Percentiles rank a stretch among this genome's conserved stretches.
Conservation (phyloP, 345 rosid genomes). For the Odontarrhena argentea region DNA sequence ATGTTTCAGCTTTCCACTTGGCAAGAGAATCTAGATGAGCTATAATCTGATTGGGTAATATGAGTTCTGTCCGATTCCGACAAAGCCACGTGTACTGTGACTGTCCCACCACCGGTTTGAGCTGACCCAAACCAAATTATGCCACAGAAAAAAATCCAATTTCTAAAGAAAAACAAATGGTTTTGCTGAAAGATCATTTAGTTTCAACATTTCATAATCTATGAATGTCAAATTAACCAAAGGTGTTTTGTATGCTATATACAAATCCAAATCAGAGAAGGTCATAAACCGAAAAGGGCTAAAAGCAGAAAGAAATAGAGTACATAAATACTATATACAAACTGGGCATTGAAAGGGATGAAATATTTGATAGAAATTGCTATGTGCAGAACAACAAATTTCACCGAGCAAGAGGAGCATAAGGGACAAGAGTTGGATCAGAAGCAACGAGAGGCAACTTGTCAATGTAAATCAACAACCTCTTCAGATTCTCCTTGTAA, state of each 20-base stretch:
- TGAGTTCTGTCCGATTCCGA: neutral
- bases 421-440: conserved; percentile 48
- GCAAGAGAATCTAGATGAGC: conserved; percentile 20
- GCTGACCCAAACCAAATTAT: neutral
- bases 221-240: conserved; percentile 5
- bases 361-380: conserved; percentile 1
- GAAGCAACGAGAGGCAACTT: conserved; percentile 65
- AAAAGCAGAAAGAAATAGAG: conserved; percentile 4
- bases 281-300: neutral
- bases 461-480: conserved; percentile 61
- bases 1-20: conserved; percentile 8
- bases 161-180: neutral
- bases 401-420: conserved; percentile 50
- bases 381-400: conserved; percentile 27
- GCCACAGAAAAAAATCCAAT: neutral
- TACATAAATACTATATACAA: conserved; percentile 18
- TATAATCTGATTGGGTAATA: conserved; percentile 19
- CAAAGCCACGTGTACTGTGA: conserved; percentile 15
- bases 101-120: neutral
- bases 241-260: neutral
- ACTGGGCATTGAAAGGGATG: neutral
- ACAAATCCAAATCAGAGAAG: conserved; percentile 28
- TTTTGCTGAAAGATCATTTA: neutral
- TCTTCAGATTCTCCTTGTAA: conserved; percentile 65
- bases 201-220: neutral